Percentiles rank a stretch among this genome's conserved stretches.
These are phyloP conservation scores for Penicillium lividum DNA, from an alignment of 495 filamentous ascomycete genomes.

Conservation along the genomic window DNA sequence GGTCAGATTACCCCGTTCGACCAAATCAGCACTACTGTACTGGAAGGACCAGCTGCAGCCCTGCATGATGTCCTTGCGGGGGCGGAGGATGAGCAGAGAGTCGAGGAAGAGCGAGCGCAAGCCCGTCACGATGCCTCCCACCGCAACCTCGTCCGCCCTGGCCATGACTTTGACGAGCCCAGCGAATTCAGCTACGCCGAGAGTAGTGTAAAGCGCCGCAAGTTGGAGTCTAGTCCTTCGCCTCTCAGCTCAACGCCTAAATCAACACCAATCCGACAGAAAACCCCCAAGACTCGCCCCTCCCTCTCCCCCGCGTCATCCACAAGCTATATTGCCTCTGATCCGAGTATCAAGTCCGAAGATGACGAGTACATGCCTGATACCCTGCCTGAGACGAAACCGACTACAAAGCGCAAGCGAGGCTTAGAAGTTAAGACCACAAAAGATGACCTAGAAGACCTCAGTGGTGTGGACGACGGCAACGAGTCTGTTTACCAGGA, in stretches of 20 bases:
- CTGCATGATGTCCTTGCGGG: conserved; percentile 73
- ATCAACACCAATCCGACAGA: neutral
- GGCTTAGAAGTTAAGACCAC: conserved; percentile 17
- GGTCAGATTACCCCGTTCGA: conserved; percentile 98
- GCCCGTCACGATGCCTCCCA: conserved; percentile 56
- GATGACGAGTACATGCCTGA: conserved; percentile 41
- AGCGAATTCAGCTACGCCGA: conserved; percentile 30
- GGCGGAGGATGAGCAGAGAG: conserved; percentile 67
- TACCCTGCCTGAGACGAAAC: conserved; percentile 25
- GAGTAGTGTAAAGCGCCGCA: conserved; percentile 43
- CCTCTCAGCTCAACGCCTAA: neutral
- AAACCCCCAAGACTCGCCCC: conserved; percentile 19
- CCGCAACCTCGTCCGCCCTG: conserved; percentile 76
- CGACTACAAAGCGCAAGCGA: conserved; percentile 39
- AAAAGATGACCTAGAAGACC: conserved; percentile 60
- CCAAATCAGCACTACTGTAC: conserved; percentile 57
- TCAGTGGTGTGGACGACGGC: conserved; percentile 84
- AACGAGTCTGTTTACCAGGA: conserved; percentile 80
- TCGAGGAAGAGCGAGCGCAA: conserved; percentile 54
- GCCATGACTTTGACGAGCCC: conserved; percentile 61
- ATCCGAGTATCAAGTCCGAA: conserved; percentile 24
- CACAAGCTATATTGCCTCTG: conserved; percentile 40
- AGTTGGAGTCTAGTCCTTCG: conserved; percentile 23
- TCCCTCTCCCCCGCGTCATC: conserved; percentile 41
- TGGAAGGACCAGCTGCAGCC: conserved; percentile 57